These are phyloP conservation scores for Sclerotinia trifoliorum DNA, from an alignment of 2,329 filamentous ascomycete species.

Conservation along the genomic window DNA sequence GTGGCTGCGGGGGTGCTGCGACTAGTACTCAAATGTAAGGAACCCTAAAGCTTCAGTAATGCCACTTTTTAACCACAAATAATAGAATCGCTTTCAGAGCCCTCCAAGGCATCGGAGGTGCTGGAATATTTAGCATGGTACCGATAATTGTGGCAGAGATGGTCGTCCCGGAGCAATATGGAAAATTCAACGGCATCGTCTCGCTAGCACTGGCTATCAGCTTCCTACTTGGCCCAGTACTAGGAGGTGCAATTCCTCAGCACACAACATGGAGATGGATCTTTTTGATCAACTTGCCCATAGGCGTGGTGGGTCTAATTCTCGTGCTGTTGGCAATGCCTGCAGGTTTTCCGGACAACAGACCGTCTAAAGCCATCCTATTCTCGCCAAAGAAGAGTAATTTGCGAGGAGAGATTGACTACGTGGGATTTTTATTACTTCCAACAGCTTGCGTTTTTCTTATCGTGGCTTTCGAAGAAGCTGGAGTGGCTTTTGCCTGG, in stretches of 20 bases:
- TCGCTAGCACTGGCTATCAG: conserved; percentile 21
- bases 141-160: conserved; percentile 51
- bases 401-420: conserved; percentile 20
- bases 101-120: conserved; percentile 47
- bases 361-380: background rate
- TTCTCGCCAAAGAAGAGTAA: background rate
- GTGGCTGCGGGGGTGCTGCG: conserved; percentile 6
- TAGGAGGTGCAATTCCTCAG: conserved; percentile 39
- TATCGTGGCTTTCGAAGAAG: conserved; percentile 49
- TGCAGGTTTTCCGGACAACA: background rate
- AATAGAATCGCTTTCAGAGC: conserved; percentile 27
- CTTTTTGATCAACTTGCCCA: background rate
- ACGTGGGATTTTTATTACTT: conserved; percentile 37
- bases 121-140: conserved; percentile 47
- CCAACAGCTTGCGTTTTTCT: conserved; percentile 46
- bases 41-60: background rate
- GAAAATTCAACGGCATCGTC: conserved; percentile 38
- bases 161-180: conserved; percentile 48
- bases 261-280: conserved; percentile 41
- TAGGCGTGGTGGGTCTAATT: background rate
- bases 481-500: conserved; percentile 46
- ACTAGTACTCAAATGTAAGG: conserved; percentile 9
- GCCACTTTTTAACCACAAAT: background rate
- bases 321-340: background rate
- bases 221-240: conserved; percentile 36